Base-by-base conservation (phyloP, 2,329 filamentous ascomycete species). In the Fusarium compactum region DNA sequence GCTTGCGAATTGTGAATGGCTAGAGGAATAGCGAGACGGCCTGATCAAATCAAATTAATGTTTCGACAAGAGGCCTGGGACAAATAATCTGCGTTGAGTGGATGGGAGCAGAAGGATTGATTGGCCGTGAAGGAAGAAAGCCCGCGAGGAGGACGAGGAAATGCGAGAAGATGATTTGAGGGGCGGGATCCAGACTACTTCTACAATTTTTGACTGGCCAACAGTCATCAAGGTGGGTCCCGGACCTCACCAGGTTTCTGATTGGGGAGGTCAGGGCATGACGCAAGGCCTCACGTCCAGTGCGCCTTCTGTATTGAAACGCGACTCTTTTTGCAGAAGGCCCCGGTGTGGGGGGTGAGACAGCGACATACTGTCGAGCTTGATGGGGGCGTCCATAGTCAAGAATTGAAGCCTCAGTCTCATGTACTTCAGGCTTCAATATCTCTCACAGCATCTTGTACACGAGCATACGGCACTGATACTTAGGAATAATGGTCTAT, bases 161-260 rank as follows among this genome's bases (percentile, higher is more conserved):
- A 82, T 83, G 78, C 79, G 78, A 82, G 79, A 79, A 83, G 80
- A 78, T 86, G 84, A 86, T 85, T 85, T 85, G 85, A 85, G 81
- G 82, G 82, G 77, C 78, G 67, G 78, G 79, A 79, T 79, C 79
- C 77, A 78, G 77, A 77, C 75, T 79, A 78, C 80, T 82, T 71
- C 81, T 79, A 80, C 78, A 76, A 76, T 76, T 83, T 86, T 65
- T 58, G 80, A 85, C 81, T 86, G 84, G 84, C 83, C 84, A 10
- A 29, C 82, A 83, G 77, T 84, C 80, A 83, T 43, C 34, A n/a
- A 34, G 64, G 80, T 82, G 82, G 83, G 79, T 59, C 78, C 8
- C 5, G 8, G 27, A 9, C 62, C 70, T 73, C 74, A 69, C 72
- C 66, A 62, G 68, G 58, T 51, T 65, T 67, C 58, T 79, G 72